phyloP scores from a whole-genome alignment of 495 filamentous ascomycete genomes.

The Penicillium crystallinum region DNA sequence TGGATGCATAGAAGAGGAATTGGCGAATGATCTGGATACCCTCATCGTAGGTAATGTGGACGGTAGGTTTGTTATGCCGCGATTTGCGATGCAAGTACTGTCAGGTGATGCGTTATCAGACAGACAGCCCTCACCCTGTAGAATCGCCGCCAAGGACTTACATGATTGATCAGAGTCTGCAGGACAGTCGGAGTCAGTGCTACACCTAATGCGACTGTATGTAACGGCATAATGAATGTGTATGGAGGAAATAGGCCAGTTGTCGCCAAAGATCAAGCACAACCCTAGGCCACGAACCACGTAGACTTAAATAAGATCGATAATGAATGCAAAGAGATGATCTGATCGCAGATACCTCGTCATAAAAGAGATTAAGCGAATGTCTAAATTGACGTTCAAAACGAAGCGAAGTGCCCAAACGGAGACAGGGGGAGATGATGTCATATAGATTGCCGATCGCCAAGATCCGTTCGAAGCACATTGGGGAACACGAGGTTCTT shows the following conservation, averaged over 20 bases:
- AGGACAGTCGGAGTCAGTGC: constrained; percentile 76
- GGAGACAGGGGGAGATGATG: neutral
- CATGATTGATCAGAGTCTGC: constrained; percentile 73
- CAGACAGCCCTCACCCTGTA: neutral
- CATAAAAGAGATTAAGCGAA: constrained; percentile 1
- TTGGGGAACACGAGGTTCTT: too few relatives aligned
- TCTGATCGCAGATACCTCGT: neutral
- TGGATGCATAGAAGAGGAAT: constrained; percentile 76
- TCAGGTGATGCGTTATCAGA: constrained; percentile 8
- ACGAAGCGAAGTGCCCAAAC: neutral
- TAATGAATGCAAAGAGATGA: neutral
- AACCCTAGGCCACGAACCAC: neutral
- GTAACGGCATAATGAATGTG: constrained; percentile 52
- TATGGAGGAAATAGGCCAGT: neutral
- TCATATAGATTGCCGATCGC: neutral
- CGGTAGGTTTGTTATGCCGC: constrained; percentile 69
- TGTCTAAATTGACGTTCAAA: neutral
- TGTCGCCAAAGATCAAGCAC: neutral
- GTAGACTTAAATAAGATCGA: neutral
- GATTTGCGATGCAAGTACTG: constrained; percentile 80
- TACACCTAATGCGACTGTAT: constrained; percentile 65
- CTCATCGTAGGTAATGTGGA: constrained; percentile 88
- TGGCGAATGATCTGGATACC: constrained; percentile 82
- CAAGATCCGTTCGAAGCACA: too few relatives aligned
- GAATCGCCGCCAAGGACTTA: constrained; percentile 28